Conservation (phyloP, 169 alveolate species). For the Theileria luwenshuni region DNA sequence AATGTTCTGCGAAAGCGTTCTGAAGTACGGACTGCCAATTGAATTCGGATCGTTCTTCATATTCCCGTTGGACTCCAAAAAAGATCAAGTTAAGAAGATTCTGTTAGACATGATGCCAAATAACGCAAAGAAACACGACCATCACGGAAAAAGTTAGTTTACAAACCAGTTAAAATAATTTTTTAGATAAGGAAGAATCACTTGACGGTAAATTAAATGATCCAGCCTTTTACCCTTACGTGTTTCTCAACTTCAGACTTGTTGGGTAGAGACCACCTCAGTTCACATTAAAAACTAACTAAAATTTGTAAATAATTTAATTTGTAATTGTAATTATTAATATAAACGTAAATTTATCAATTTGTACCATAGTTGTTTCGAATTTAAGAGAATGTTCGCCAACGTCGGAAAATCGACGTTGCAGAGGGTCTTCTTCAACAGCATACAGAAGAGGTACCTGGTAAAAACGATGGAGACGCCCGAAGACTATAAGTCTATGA, state of each 20-base stretch:
- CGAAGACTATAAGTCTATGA: conserved; percentile 70
- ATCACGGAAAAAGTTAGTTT: neutral
- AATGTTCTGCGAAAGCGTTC: conserved; percentile 88
- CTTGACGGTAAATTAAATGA: neutral
- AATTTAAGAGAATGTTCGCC: too few species aligned
- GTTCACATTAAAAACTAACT: neutral
- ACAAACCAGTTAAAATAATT: neutral
- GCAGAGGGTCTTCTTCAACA: neutral
- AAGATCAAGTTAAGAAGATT: conserved; percentile 35
- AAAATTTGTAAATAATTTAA: too few species aligned
- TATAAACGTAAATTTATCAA: too few species aligned
- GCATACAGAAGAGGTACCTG: conserved; percentile 35
- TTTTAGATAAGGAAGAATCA: neutral
- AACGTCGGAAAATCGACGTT: neutral
- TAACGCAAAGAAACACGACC: neutral
- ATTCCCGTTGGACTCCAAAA: conserved; percentile 62
- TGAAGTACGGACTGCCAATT: conserved; percentile 89
- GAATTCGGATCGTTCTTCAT: conserved; percentile 80
- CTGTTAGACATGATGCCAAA: conserved; percentile 34
- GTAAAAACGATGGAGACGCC: conserved; percentile 58
- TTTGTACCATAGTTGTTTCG: too few species aligned
- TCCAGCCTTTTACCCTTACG: neutral
- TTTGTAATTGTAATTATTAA: too few species aligned
- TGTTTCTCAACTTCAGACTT: conserved; percentile 17
- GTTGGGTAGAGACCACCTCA: neutral